A percentile compares a stretch with the other conserved stretches of the same genome.
Conservation (phyloP, 148 eudicot species). For the Nyssa sinensis region DNA sequence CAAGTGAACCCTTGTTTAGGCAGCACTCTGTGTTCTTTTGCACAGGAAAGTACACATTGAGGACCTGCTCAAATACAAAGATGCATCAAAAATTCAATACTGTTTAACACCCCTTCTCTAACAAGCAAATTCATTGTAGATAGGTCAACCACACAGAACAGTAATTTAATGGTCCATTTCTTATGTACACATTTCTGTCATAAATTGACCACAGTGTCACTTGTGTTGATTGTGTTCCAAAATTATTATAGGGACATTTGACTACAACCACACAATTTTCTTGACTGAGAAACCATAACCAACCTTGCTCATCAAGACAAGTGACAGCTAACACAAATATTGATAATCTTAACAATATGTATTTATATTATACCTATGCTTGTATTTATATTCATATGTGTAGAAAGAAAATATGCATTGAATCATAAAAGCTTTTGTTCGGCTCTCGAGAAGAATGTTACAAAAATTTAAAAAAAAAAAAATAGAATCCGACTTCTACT, state of each 20-base stretch:
- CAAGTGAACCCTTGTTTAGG: conserved; percentile 85
- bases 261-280: background rate
- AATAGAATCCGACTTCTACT: background rate
- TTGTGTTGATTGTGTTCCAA: background rate
- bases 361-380: background rate
- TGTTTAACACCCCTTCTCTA: background rate
- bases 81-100: conserved; percentile 5
- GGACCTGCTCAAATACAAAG: conserved; percentile 62
- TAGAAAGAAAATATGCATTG: background rate
- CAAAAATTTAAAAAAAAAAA: too few relatives aligned
- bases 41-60: conserved; percentile 88
- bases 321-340: background rate
- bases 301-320: background rate
- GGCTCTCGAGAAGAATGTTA: background rate
- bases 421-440: background rate
- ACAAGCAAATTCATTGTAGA: background rate
- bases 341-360: background rate
- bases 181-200: background rate
- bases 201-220: background rate
- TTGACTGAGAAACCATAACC: background rate
- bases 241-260: background rate
- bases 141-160: background rate
- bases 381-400: background rate
- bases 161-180: background rate
- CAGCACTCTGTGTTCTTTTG: conserved; percentile 75